Evolutionary conservation across 148 eudicot species (phyloP).

Genomic region (Limonium bicolor): DNA sequence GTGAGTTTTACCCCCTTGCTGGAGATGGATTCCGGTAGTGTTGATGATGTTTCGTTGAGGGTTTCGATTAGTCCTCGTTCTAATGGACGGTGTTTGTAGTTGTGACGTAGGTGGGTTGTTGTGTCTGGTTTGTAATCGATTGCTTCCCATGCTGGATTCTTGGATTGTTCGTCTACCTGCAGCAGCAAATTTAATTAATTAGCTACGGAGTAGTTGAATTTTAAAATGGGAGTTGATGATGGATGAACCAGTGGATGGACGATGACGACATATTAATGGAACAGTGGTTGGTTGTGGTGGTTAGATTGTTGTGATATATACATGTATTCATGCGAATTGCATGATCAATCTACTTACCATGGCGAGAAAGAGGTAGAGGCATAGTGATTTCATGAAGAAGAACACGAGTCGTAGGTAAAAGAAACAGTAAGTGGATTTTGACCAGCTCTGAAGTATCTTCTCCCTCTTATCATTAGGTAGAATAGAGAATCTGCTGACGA

Average conservation of each 20-base stretch:
- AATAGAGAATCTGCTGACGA: conserved; percentile 29
- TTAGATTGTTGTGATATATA: no score
- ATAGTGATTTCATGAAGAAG: conserved; percentile 34
- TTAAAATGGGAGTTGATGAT: no score
- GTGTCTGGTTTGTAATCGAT: conserved; percentile 33
- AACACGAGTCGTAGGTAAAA: conserved; percentile 46
- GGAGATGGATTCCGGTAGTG: conserved; percentile 19
- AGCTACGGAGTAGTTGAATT: neutral
- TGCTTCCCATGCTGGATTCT: conserved; percentile 52
- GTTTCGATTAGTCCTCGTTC: conserved; percentile 48
- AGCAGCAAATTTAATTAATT: neutral
- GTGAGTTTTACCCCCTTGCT: conserved; percentile 32
- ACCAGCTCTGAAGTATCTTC: conserved; percentile 38
- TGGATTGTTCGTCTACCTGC: conserved; percentile 37
- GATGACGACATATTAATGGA: neutral
- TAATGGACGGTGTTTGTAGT: conserved; percentile 25
- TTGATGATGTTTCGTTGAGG: conserved; percentile 13
- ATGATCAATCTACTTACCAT: conserved; percentile 16
- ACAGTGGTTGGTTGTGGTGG: no score
- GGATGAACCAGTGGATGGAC: no score
- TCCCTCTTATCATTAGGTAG: conserved; percentile 39
- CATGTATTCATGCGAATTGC: no score
- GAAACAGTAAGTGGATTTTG: conserved; percentile 17
- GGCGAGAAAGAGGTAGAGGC: conserved; percentile 40
- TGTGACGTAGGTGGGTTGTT: neutral